These are phyloP conservation scores for Mortierella sp. DNA, from an alignment of 371 early-diverging fungal genomes.

Conservation along the genomic window DNA sequence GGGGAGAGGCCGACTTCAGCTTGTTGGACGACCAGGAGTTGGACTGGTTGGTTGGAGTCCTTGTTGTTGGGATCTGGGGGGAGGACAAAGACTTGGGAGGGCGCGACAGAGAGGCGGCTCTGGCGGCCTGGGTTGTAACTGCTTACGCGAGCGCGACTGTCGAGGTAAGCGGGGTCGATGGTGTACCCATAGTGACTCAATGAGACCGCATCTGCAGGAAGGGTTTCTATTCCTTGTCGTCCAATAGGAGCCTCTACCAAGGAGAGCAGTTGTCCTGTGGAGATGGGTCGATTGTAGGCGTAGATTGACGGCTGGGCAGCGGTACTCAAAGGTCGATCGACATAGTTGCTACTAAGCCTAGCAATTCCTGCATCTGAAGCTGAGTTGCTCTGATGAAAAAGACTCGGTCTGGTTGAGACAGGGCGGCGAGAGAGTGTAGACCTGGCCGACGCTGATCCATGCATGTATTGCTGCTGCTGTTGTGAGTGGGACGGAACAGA, in stretches of 20 bases:
- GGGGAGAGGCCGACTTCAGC: conserved; percentile 31
- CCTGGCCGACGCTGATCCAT: conserved; percentile 15
- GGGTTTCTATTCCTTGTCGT: not conserved
- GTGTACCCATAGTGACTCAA: conserved; percentile 25
- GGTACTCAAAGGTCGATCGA: not conserved
- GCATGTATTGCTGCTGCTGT: not conserved
- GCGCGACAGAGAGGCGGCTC: conserved; percentile 32
- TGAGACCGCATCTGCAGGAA: conserved; percentile 26
- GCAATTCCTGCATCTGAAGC: conserved; percentile 1
- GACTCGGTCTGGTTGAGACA: conserved; percentile 4
- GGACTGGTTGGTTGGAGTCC: conserved; percentile 35
- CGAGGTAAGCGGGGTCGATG: conserved; percentile 4
- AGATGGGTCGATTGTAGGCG: conserved; percentile 14
- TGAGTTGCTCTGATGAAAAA: conserved; percentile 4
- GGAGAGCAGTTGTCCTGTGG: conserved; percentile 18
- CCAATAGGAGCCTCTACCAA: not conserved
- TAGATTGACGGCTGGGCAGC: conserved; percentile 3
- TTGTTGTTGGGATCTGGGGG: conserved; percentile 40
- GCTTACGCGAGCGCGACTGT: not conserved
- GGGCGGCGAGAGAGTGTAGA: conserved; percentile 29
- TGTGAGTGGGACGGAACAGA: not conserved
- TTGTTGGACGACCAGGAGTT: conserved; percentile 33
- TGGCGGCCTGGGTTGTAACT: conserved; percentile 1
- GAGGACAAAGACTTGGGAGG: conserved; percentile 42
- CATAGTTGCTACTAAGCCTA: not conserved